Base-by-base conservation (phyloP, 1,284 basidiomycete species). In the Cystobasidium slooffiae region DNA sequence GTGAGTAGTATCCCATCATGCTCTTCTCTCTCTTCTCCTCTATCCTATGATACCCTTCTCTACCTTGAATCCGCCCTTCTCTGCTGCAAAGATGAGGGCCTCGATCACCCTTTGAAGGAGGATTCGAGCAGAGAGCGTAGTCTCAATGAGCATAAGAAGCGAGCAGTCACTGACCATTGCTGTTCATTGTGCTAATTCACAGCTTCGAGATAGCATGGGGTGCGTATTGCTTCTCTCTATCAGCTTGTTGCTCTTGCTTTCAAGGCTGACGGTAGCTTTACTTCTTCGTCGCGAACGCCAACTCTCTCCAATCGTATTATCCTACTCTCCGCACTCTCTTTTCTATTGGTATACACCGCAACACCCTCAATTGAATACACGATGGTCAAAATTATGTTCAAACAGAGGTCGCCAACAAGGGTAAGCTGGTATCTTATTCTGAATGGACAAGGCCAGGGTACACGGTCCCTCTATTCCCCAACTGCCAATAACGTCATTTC, bases 351-450 rank as follows among this genome's bases (percentile, higher is more conserved):
- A n/a, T n/a, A n/a, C n/a, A n/a, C n/a, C n/a, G n/a, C n/a, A n/a
- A n/a, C 62, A n/a, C 65, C 31, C 47, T 20, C 49, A 52, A 7
- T 41, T 16, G 41, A 20, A 49, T 46, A 94, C 6, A 44, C 39
- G n/a, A 22, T 20, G 12, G 6, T 24, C 39, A 6, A 43, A 6
- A 20, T 59, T 31, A 8, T 37, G 5, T 31, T 31, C n/a, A 59
- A 6, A 6, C 69, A 72, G 93, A 94, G 84, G 93, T 95, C 80
- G 93, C 91, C 47, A 96, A 96, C 88, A 96, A 95, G 84, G 83
- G 82, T 83, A 31, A 31, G 31, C 31, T 31, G 31, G 31, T 31
- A 5, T 31, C 31, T 31, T 31, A 31, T 31, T n/a, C n/a, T n/a
- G n/a, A n/a, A n/a, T n/a, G n/a, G n/a, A n/a, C n/a, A n/a, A n/a